These are phyloP conservation scores for Wallacemonas sp. DNA, from an alignment of 208 protist genomes.

Conservation along the genomic window DNA sequence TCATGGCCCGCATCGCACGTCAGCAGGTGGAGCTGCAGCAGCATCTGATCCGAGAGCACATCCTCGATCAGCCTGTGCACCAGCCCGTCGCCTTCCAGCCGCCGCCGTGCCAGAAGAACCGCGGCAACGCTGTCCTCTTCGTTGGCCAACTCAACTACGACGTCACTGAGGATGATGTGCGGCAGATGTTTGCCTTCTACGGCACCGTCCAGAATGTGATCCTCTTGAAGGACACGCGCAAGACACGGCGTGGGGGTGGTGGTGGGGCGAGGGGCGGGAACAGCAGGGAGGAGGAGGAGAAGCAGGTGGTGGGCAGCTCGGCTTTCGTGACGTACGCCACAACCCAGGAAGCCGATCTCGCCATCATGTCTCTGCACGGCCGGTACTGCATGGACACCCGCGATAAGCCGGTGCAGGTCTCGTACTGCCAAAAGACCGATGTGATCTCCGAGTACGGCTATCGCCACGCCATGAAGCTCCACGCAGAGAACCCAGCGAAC, in stretches of 20 bases:
- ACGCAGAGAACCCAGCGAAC: constrained; percentile 62
- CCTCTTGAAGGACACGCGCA: constrained; percentile 31
- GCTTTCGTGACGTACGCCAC: constrained; percentile 42
- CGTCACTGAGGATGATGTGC: constrained; percentile 19
- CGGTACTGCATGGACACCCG: constrained; percentile 53
- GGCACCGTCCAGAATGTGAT: constrained; percentile 36
- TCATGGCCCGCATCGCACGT: neutral
- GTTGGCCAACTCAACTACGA: constrained; percentile 25
- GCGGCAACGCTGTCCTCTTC: constrained; percentile 29
- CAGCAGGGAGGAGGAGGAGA: constrained; percentile 20
- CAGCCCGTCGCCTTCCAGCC: constrained; percentile 3
- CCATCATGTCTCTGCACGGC: constrained; percentile 52
- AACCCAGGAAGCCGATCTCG: constrained; percentile 56
- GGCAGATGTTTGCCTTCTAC: constrained; percentile 22
- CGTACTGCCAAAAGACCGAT: constrained; percentile 60
- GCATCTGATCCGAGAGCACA: neutral
- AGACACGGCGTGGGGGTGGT: neutral
- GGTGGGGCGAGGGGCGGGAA: neutral
- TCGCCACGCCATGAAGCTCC: constrained; percentile 50
- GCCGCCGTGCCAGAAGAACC: constrained; percentile 18
- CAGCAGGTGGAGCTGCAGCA: constrained; percentile 7
- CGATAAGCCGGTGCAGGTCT: constrained; percentile 61
- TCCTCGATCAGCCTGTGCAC: neutral
- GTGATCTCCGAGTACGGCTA: constrained; percentile 67
- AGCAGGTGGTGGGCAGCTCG: constrained; percentile 36